Percentiles rank a stretch among this genome's conserved stretches.
These are phyloP conservation scores for Plectosphaerella cucumerina DNA, from an alignment of 2,329 filamentous ascomycete genomes.

Conservation along the genomic window DNA sequence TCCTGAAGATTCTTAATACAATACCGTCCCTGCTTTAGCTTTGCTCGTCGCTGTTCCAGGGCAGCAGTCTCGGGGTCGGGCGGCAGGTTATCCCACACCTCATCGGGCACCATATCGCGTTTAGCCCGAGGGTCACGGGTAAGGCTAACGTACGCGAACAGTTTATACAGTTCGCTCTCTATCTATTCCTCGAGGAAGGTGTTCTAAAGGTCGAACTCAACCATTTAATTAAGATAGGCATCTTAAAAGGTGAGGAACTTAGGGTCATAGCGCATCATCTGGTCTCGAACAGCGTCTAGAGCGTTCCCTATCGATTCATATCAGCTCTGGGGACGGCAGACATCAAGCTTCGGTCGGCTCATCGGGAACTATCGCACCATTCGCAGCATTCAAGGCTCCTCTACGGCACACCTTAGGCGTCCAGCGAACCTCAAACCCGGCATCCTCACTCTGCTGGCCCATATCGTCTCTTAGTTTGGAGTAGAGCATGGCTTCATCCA, in stretches of 20 bases:
- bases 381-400: slow-evolving; percentile 15
- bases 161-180: slow-evolving; percentile 14
- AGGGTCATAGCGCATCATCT: slow-evolving; percentile 24
- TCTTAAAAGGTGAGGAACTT: slow-evolving; percentile 20
- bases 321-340: too few relatives aligned
- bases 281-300: slow-evolving; percentile 18
- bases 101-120: slow-evolving; percentile 22
- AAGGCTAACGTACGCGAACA: slow-evolving; percentile 20
- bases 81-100: slow-evolving; percentile 19
- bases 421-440: slow-evolving; percentile 13
- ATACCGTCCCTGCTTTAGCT: slow-evolving; percentile 21
- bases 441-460: slow-evolving; percentile 17
- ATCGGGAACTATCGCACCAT: slow-evolving; percentile 11
- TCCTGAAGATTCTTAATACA: slow-evolving; percentile 14
- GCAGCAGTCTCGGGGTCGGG: slow-evolving; percentile 20
- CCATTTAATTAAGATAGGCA: slow-evolving; percentile 23
- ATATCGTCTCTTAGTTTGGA: slow-evolving; percentile 21
- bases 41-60: slow-evolving; percentile 14
- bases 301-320: slow-evolving; percentile 13
- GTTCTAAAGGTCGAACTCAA: slow-evolving; percentile 23
- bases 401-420: slow-evolving; percentile 13
- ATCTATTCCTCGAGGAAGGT: slow-evolving; percentile 18
- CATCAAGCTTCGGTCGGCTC: too few relatives aligned
- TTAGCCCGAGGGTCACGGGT: slow-evolving; percentile 20
- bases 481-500: slow-evolving; percentile 17